Base-by-base conservation (phyloP, 164 flowering plant species). In the Kingdonia uniflora region DNA sequence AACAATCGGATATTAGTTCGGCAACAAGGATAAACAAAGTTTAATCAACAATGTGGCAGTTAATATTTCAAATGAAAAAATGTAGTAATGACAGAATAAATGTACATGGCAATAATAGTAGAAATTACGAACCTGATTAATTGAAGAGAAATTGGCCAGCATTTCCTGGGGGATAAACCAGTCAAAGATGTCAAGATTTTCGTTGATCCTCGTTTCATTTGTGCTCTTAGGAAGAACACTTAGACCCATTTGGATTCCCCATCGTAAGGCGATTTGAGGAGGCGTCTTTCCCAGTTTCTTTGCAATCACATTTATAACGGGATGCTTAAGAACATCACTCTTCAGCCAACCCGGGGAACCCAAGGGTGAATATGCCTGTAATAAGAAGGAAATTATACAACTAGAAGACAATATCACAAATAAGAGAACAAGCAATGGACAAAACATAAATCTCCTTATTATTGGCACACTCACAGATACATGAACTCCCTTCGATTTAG, bases 191-290 rank as follows among this genome's bases (percentile, higher is more conserved):
- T 81, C 79, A 23, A 81, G 65, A 49, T 88, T 88, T 48, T 85
- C 76, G 69, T 77, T 77, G 52, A 85, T 80, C 66, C 96, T 76
- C 14, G 60, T 49, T 49, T 78, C 91, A 25, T 60, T 68, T 2
- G 79, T 76, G 62, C 88, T 85, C 69, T 87, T 87, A 8, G 96
- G 94, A 12, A 87, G 81, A 44, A 87, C 82, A 63, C 96, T 82
- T 16, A 82, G 77, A 51, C 94, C 91, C 85, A 71, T 80, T 62
- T 88, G 91, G 44, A 85, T 66, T 2, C 91, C 96, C 96, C 96
- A 85, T 4, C 87, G 80, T 11, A 85, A 73, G 38, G 82, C 81
- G 57, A 88, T 78, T 59, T 83, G 88, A 8, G 82, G 91, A 40
- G 95, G 91, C 46, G 80, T 58, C 66, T 83, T 85, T 24, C 83